phyloP scores from a whole-genome alignment of 2,329 filamentous ascomycete genomes.

The Fonsecaea multimorphosa region DNA sequence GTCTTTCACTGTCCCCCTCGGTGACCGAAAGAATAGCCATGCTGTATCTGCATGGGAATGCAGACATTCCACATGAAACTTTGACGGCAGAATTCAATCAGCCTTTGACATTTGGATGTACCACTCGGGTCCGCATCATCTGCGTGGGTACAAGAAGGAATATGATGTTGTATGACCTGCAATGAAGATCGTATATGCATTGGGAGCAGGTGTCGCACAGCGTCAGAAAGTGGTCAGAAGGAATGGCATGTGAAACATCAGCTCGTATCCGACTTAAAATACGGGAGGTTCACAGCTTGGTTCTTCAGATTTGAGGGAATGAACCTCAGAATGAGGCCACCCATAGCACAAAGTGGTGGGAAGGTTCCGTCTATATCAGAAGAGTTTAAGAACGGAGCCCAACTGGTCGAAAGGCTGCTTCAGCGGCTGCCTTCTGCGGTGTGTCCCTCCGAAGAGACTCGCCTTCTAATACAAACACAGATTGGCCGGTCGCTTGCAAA shows the following conservation, averaged over 20 bases:
- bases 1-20: not conserved
- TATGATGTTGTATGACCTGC: not conserved
- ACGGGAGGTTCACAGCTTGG: too few species aligned
- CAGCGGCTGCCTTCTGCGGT: too few species aligned
- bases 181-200: not conserved
- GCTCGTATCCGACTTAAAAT: too few species aligned
- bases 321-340: too few species aligned
- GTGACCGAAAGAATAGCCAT: slow-evolving; percentile 5
- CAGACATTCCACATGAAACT: not conserved
- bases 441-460: too few species aligned
- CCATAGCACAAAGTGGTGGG: too few species aligned
- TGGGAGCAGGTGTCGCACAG: not conserved
- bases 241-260: not conserved
- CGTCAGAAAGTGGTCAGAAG: not conserved
- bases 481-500: too few species aligned
- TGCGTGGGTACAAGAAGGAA: not conserved
- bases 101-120: not conserved
- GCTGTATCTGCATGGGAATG: not conserved
- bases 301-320: too few species aligned
- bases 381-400: too few species aligned
- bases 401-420: too few species aligned
- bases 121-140: slow-evolving; percentile 6
- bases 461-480: too few species aligned
- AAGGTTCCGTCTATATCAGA: too few species aligned
- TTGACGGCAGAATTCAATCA: not conserved